Conservation (phyloP, 1,284 basidiomycete genomes). For the Ustilago cynodontis region DNA sequence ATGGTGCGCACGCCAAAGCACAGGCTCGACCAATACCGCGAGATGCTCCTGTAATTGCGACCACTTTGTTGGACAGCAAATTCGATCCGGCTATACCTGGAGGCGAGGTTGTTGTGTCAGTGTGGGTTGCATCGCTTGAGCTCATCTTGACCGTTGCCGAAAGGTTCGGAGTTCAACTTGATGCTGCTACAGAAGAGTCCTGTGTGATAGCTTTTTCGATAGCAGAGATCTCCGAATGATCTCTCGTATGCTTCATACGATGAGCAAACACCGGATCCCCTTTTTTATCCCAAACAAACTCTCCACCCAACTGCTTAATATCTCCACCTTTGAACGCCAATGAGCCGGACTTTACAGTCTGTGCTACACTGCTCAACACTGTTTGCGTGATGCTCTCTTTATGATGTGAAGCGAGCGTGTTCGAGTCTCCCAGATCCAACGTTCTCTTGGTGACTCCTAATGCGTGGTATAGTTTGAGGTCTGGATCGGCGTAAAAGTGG, state of each 20-base stretch:
- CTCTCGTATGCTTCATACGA: constrained; percentile 49
- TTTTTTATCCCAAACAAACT: constrained; percentile 31
- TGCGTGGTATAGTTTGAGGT: constrained; percentile 40
- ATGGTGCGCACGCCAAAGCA: constrained; percentile 75
- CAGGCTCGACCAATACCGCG: constrained; percentile 84
- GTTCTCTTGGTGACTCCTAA: constrained; percentile 36
- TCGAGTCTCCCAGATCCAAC: constrained; percentile 28
- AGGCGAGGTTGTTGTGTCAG: not conserved
- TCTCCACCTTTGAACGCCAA: constrained; percentile 44
- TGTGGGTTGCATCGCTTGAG: not conserved
- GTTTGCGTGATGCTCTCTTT: not conserved
- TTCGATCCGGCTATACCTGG: constrained; percentile 37
- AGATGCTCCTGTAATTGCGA: constrained; percentile 82
- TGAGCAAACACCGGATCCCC: constrained; percentile 35
- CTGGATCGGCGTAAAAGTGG: constrained; percentile 43
- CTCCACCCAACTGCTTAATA: constrained; percentile 50
- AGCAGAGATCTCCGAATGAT: constrained; percentile 33
- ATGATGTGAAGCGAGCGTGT: constrained; percentile 38
- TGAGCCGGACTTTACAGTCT: constrained; percentile 31
- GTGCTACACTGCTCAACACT: constrained; percentile 24
- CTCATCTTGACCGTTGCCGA: constrained; percentile 4
- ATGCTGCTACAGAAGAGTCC: not conserved
- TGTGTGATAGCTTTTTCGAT: constrained; percentile 25
- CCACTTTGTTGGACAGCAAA: constrained; percentile 76
- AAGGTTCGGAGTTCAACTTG: constrained; percentile 3